Percentiles rank a stretch among this genome's conserved stretches.
Evolutionary conservation across 345 rosid species (phyloP).

Genomic region (Salix arbutifolia): DNA sequence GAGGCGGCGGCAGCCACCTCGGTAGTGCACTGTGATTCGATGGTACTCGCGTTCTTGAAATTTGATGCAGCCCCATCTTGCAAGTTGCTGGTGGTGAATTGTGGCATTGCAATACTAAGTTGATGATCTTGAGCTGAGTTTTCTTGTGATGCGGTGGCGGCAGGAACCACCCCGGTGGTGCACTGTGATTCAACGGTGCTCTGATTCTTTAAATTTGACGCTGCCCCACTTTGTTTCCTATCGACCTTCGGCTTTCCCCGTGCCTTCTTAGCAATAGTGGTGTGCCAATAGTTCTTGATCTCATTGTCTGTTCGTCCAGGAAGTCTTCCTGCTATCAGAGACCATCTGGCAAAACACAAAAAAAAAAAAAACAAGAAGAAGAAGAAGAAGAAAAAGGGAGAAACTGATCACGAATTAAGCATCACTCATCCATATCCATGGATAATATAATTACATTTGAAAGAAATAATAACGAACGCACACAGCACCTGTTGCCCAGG

Average conservation of each 20-base stretch:
- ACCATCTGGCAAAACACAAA: slow-evolving; percentile 30
- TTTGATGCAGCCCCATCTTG: not conserved
- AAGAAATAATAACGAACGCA: not conserved
- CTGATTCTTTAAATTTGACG: not conserved
- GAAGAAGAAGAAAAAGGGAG: not conserved
- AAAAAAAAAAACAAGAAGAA: too few relatives aligned
- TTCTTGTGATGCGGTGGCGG: not conserved
- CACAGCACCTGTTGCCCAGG: slow-evolving; percentile 36
- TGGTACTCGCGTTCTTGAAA: not conserved
- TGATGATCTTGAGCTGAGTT: not conserved
- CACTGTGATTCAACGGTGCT: not conserved
- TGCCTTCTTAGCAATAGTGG: slow-evolving; percentile 29
- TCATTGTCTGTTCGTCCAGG: slow-evolving; percentile 46
- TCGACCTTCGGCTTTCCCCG: not conserved
- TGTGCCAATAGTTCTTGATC: slow-evolving; percentile 44
- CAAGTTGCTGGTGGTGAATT: not conserved
- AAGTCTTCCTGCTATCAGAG: slow-evolving; percentile 42
- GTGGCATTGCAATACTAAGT: not conserved
- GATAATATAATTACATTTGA: not conserved
- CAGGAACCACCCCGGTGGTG: not conserved
- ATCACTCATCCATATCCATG: not conserved
- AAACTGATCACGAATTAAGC: not conserved
- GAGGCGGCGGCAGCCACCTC: not conserved
- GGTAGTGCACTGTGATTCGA: not conserved
- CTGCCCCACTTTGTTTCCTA: not conserved